phyloP scores from a whole-genome alignment of 2,329 filamentous ascomycete genomes.

The Aspergillus niger region DNA sequence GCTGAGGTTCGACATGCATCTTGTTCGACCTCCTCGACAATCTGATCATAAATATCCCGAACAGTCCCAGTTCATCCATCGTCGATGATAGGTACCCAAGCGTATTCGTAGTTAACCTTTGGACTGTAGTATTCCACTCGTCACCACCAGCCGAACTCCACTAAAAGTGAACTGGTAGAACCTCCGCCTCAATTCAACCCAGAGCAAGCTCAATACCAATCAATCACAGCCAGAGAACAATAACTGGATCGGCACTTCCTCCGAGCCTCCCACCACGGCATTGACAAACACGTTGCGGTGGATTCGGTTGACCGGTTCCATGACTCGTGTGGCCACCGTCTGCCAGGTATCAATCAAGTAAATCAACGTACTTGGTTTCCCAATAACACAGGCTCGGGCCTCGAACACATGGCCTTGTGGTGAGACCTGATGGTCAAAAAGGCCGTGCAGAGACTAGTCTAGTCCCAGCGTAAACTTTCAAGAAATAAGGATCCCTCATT shows the following conservation, averaged over 20 bases:
- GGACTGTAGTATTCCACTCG: background rate
- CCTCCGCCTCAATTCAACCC: background rate
- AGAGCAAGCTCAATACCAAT: background rate
- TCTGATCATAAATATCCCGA: background rate
- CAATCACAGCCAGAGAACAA: background rate
- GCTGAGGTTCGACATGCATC: background rate
- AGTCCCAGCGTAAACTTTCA: no score
- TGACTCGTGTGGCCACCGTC: background rate
- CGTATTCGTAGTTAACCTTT: background rate
- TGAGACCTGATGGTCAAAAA: no score
- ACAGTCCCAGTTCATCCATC: background rate
- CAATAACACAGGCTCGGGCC: background rate
- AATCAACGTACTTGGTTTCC: background rate
- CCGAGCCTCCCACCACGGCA: slow-evolving; percentile 54
- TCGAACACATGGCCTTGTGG: no score
- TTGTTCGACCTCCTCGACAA: background rate
- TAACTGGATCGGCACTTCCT: slow-evolving; percentile 43
- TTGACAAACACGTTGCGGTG: slow-evolving; percentile 56
- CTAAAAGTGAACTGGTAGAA: background rate
- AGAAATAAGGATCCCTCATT: no score
- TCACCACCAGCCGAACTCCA: no score
- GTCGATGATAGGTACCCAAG: background rate
- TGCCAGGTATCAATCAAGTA: background rate
- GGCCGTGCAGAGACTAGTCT: no score
- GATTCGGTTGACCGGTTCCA: slow-evolving; percentile 1